Base-by-base conservation (phyloP, 148 eudicot species). In the Arctostaphylos glauca region DNA sequence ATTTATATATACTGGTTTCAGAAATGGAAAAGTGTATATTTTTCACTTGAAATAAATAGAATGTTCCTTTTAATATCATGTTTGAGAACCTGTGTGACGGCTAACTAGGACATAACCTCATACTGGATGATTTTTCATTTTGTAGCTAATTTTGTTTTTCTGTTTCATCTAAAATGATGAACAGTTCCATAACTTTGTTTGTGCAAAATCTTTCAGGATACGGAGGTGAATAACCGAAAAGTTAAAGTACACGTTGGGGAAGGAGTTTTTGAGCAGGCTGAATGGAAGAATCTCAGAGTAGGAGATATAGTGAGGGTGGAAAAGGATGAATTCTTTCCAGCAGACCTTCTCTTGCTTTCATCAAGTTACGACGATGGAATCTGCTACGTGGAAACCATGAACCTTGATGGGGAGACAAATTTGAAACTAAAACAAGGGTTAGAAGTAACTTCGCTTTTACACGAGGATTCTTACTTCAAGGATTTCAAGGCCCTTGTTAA, bases 371-470 rank as follows among this genome's bases (percentile, higher is more conserved):
- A 94, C 25, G 99, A 96, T 84, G 94, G 90, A 2, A 84, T 94
- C 16, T 96, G 98, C 86, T 96, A 96, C 70, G 97, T 96, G 25
- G 99, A 96, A 84, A 96, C 99, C 46, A 96, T 92, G 99, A 96
- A 96, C 81, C 98, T 96, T 73, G 99, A 96, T 84, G 99, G 99
- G 4, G 99, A 96, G 84, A 96, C 99, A 18, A 96, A 93, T 86
- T 86, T 96, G 86, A 96, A 96, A 84, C 89, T 96, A 67, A 96
- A 94, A 83, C 99, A 96, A 85, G 95, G 91, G 6, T 89, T 92
- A 75, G 94, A 92, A 23, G 92, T 78, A 77, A 93, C 99, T 81
- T 89, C 98, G 54, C 84, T 88, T 9, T 81, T 94, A 73, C 79
- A 83, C 3, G 96, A 93, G 13, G 94, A 94, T 77, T 81, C 88